These are phyloP conservation scores for Tetrapisispora namnaoensis DNA, from an alignment of 805 yeast genomes.

Conservation along the genomic window DNA sequence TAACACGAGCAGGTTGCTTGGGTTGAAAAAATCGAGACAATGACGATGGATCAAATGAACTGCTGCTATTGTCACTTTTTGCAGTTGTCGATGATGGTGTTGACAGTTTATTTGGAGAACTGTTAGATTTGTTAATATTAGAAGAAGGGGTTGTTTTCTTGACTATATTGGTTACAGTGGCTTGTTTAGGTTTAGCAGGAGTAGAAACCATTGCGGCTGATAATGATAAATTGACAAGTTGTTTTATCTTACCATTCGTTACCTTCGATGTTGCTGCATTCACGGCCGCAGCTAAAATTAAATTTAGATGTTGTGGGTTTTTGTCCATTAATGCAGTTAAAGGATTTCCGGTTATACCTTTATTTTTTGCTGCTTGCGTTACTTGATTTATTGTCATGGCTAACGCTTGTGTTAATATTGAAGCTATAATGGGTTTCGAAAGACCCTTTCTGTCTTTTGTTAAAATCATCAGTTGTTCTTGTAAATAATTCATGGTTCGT, in stretches of 20 bases:
- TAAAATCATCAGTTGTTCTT: constrained; percentile 72
- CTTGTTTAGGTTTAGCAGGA: background rate
- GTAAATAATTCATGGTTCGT: constrained; percentile 68
- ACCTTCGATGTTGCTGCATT: constrained; percentile 63
- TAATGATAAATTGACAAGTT: constrained; percentile 28
- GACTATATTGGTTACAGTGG: background rate
- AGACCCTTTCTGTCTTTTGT: constrained; percentile 70
- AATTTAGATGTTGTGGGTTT: constrained; percentile 72
- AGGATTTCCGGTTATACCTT: constrained; percentile 72
- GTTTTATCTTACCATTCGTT: constrained; percentile 44
- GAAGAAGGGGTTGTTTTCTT: background rate
- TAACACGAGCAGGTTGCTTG: constrained; percentile 13
- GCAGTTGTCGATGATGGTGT: constrained; percentile 12
- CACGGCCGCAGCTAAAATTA: constrained; percentile 69
- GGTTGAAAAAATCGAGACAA: constrained; percentile 31
- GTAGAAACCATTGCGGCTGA: background rate
- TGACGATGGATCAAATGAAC: constrained; percentile 28
- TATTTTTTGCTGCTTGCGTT: constrained; percentile 76
- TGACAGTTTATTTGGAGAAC: background rate
- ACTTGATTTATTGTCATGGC: constrained; percentile 91
- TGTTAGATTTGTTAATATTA: background rate
- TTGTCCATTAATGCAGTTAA: constrained; percentile 67
- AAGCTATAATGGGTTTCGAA: constrained; percentile 75
- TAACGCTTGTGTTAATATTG: constrained; percentile 76
- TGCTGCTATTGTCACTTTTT: constrained; percentile 6